Evolutionary conservation across 2,329 filamentous ascomycete species (phyloP).

Genomic region (Fusarium newnesense): DNA sequence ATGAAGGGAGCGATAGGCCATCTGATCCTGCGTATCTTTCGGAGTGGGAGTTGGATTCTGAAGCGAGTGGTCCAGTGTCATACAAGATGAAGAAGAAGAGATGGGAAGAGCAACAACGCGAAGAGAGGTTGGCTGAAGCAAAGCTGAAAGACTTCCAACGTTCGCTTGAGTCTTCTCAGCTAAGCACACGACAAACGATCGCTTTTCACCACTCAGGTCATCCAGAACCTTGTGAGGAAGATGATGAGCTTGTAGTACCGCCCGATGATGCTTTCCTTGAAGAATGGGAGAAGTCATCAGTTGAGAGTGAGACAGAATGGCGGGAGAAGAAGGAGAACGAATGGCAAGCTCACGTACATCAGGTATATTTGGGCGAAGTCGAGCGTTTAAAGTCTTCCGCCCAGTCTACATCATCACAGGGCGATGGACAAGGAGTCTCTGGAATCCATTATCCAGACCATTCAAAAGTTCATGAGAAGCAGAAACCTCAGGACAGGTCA

Average conservation of each 20-base stretch:
- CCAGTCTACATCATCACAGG: no score
- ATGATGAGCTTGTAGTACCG: not conserved
- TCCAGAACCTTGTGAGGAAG: no score
- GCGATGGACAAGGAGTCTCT: no score
- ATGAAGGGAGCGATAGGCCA: no score
- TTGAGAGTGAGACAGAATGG: not conserved
- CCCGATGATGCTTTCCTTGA: fast-evolving
- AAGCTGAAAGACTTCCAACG: not conserved
- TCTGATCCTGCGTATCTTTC: not conserved
- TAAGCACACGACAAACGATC: fast-evolving
- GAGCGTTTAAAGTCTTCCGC: no score
- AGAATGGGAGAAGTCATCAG: not conserved
- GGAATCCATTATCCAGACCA: no score
- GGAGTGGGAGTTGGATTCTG: not conserved
- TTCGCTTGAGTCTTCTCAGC: not conserved
- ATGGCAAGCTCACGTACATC: no score
- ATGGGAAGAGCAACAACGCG: not conserved
- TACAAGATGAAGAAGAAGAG: not conserved
- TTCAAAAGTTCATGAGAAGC: no score
- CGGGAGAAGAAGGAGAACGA: not conserved
- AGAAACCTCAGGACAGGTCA: fast-evolving
- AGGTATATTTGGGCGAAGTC: no score
- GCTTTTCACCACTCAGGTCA: not conserved
- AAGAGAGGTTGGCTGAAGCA: not conserved
- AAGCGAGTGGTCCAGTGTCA: not conserved